Evolutionary conservation across 2,329 filamentous ascomycete species (phyloP).

Genomic region (Neonectria ditissima): DNA sequence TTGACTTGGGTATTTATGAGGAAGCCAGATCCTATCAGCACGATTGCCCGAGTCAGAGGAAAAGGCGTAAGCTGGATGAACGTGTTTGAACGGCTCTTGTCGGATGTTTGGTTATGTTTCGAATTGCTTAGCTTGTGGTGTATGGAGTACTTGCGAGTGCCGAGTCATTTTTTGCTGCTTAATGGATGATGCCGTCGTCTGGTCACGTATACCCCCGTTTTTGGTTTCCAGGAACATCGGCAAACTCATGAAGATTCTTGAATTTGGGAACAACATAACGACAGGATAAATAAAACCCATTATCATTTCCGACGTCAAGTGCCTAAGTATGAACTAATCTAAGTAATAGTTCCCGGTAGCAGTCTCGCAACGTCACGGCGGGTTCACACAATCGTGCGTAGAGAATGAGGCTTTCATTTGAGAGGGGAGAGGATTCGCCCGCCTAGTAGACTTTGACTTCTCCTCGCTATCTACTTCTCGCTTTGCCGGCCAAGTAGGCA

Average conservation of each 20-base stretch:
- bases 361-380: background rate
- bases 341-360: background rate
- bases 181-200: background rate
- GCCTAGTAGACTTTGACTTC: background rate
- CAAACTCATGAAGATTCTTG: too few species aligned
- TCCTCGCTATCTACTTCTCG: conserved; percentile 29
- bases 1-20: background rate
- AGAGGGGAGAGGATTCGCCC: background rate
- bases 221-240: background rate
- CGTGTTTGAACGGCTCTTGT: background rate
- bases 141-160: conserved; percentile 6
- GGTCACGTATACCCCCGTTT: conserved; percentile 6
- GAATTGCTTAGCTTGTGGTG: conserved; percentile 3
- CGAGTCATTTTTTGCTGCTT: background rate
- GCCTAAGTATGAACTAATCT: background rate
- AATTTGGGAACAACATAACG: background rate
- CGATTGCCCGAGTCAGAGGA: background rate
- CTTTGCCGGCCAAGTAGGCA: conserved; percentile 33
- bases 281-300: background rate
- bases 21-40: background rate
- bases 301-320: background rate
- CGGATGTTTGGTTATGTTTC: conserved; percentile 8
- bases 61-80: background rate
- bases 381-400: background rate
- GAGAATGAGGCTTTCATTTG: conserved; percentile 2